phyloP scores from a whole-genome alignment of 2,329 filamentous ascomycete genomes.

The Stemphylium lycopersici region DNA sequence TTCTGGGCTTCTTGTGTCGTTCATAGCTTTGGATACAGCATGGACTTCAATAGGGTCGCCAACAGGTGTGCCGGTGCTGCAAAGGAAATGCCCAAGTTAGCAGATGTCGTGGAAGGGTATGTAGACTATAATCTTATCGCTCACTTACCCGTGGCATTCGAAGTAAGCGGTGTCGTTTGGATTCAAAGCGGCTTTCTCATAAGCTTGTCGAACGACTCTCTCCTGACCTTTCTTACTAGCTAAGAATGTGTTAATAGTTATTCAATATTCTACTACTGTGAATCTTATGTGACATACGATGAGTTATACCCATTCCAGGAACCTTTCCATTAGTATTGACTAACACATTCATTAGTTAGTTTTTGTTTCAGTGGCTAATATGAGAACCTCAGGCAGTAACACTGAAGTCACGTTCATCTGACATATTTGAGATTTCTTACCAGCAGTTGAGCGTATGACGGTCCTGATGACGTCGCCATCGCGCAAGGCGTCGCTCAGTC shows the following conservation, averaged over 20 bases:
- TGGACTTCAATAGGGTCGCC: background rate
- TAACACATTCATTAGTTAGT: too few species aligned
- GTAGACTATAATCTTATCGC: too few species aligned
- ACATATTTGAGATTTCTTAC: too few species aligned
- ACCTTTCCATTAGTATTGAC: constrained; percentile 23
- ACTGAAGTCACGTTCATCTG: too few species aligned
- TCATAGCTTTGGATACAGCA: background rate
- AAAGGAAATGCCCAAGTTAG: too few species aligned
- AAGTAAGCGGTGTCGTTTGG: background rate
- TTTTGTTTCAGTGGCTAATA: too few species aligned
- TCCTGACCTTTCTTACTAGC: constrained; percentile 17
- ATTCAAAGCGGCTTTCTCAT: background rate
- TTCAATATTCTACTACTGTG: too few species aligned
- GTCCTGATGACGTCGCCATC: constrained; percentile 23
- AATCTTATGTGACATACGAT: too few species aligned
- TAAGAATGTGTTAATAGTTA: too few species aligned
- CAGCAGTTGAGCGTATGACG: constrained; percentile 17
- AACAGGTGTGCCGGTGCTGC: background rate
- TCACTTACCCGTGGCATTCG: background rate
- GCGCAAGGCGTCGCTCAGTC: constrained; percentile 3
- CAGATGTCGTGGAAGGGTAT: too few species aligned
- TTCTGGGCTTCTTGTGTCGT: background rate
- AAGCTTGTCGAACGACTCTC: background rate
- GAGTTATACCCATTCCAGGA: constrained; percentile 18
- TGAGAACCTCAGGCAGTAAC: too few species aligned